These are phyloP conservation scores for Capsicum baccatum DNA, from an alignment of 257 asterid species.

Conservation along the genomic window DNA sequence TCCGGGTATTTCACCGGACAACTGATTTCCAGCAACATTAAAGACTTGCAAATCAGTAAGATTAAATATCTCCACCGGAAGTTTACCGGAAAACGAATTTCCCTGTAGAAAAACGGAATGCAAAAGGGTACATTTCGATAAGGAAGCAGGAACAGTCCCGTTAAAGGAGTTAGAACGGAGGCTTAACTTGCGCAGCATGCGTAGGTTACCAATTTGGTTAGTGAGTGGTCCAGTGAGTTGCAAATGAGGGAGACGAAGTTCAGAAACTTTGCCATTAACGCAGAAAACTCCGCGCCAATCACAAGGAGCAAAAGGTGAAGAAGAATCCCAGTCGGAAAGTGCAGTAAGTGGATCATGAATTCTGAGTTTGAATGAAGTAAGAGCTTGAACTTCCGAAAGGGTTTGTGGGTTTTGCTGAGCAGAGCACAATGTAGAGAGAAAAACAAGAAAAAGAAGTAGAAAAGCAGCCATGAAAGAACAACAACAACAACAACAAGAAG, in stretches of 20 bases:
- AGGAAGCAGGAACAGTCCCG: slow-evolving; percentile 58
- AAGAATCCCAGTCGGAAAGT: slow-evolving; percentile 55
- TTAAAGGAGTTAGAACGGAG: slow-evolving; percentile 63
- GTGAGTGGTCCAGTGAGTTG: slow-evolving; percentile 58
- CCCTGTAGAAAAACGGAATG: slow-evolving; percentile 57
- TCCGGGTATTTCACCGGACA: slow-evolving; percentile 55
- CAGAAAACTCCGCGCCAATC: slow-evolving; percentile 78
- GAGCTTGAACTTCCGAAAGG: slow-evolving; percentile 56
- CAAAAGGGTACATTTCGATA: slow-evolving; percentile 53
- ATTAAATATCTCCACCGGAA: slow-evolving; percentile 48
- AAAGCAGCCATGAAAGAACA: slow-evolving; percentile 31
- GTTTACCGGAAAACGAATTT: slow-evolving; percentile 54
- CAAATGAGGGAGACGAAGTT: slow-evolving; percentile 62
- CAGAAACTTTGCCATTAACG: slow-evolving; percentile 45
- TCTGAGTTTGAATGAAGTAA: slow-evolving; percentile 50
- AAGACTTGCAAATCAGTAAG: slow-evolving; percentile 52
- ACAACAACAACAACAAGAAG: too few relatives aligned
- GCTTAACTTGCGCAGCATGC: slow-evolving; percentile 65
- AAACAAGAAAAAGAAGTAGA: slow-evolving; percentile 32
- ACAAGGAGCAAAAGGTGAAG: slow-evolving; percentile 68
- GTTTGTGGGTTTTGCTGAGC: slow-evolving; percentile 40
- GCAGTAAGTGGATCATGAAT: slow-evolving; percentile 62
- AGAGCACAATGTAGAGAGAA: slow-evolving; percentile 30
- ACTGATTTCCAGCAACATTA: slow-evolving; percentile 55
- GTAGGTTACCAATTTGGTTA: slow-evolving; percentile 51